These are phyloP conservation scores for Ogataea pini DNA, from an alignment of 805 yeast genomes.

Conservation along the genomic window DNA sequence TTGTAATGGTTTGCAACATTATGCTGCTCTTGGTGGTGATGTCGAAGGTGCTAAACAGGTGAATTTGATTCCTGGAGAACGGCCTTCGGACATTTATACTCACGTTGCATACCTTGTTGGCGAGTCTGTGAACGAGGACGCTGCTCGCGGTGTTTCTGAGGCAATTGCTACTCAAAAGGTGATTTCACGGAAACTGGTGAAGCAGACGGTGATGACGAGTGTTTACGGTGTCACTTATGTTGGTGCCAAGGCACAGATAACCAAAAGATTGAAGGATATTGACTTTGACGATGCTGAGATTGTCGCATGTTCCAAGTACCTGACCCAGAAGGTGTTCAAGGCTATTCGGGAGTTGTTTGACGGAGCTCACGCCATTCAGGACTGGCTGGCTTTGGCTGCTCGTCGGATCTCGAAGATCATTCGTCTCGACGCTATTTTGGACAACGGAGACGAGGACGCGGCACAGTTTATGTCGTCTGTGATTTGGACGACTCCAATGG, in stretches of 20 bases:
- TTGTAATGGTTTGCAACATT: slow-evolving; percentile 83
- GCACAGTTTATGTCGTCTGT: slow-evolving; percentile 70
- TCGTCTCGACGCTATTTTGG: slow-evolving; percentile 60
- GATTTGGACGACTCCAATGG: slow-evolving; percentile 97
- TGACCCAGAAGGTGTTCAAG: slow-evolving; percentile 76
- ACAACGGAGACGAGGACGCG: slow-evolving; percentile 47
- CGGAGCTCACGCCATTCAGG: slow-evolving; percentile 94
- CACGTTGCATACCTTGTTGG: slow-evolving; percentile 68
- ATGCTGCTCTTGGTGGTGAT: slow-evolving; percentile 87
- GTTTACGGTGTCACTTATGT: slow-evolving; percentile 95
- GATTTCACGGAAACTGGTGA: slow-evolving; percentile 83
- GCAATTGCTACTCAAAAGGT: slow-evolving; percentile 60
- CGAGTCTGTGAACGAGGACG: slow-evolving; percentile 53
- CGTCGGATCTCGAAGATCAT: slow-evolving; percentile 75
- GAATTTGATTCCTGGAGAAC: slow-evolving; percentile 66
- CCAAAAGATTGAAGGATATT: slow-evolving; percentile 67
- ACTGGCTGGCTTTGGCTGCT: slow-evolving; percentile 92
- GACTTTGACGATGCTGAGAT: slow-evolving; percentile 44
- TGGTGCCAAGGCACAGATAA: slow-evolving; percentile 90
- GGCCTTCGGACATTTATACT: slow-evolving; percentile 76
- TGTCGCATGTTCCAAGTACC: slow-evolving; percentile 51
- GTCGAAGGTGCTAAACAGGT: slow-evolving; percentile 80
- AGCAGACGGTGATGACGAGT: slow-evolving; percentile 97
- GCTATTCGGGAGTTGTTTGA: slow-evolving; percentile 83
- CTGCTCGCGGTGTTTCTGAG: slow-evolving; percentile 50